Percentiles rank a stretch among this genome's conserved stretches.
These are phyloP conservation scores for Quercus mongolica DNA, from an alignment of 306 rosid genomes.

Conservation along the genomic window DNA sequence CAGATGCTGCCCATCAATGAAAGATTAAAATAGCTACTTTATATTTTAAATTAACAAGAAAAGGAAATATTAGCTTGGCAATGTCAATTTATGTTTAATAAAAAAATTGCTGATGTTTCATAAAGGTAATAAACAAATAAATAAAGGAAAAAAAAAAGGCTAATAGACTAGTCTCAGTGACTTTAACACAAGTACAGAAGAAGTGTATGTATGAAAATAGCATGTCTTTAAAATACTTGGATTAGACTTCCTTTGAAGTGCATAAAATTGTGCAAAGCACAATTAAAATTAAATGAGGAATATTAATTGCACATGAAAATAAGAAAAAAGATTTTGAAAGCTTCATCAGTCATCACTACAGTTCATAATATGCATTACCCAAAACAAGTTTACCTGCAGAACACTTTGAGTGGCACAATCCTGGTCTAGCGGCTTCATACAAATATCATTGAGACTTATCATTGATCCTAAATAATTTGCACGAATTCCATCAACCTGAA, in stretches of 20 bases:
- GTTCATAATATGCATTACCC: background rate
- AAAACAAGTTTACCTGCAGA: constrained; percentile 65
- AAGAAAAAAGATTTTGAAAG: background rate
- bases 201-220: background rate
- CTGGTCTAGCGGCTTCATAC: constrained; percentile 94
- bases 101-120: background rate
- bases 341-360: background rate
- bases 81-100: background rate
- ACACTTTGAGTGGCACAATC: constrained; percentile 95
- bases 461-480: constrained; percentile 71
- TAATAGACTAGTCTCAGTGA: background rate
- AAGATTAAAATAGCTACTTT: background rate
- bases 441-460: constrained; percentile 78
- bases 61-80: background rate
- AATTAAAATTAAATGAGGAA: background rate
- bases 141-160: background rate
- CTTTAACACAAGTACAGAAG: background rate
- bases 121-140: background rate
- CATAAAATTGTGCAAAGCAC: background rate
- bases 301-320: background rate
- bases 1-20: background rate
- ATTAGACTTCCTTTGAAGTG: background rate
- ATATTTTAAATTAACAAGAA: background rate
- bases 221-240: background rate
- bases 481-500: constrained; percentile 75